Base-by-base conservation (phyloP, 2,329 filamentous ascomycete genomes). In the Penicillium sp. region DNA sequence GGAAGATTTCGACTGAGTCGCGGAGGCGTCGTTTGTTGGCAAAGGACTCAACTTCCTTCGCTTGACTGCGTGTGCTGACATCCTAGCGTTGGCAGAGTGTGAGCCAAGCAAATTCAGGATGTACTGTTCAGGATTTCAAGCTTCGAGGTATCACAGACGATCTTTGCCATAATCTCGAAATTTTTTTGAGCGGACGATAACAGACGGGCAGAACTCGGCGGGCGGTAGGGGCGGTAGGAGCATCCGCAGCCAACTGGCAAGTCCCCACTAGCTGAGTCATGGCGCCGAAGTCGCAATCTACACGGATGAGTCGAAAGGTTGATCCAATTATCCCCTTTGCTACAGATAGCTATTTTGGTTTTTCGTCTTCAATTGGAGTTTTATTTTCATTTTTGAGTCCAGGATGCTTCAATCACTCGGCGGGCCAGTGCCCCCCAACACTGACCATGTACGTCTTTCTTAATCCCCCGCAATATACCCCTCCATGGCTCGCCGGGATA, bases 351-450 rank as follows among this genome's bases (percentile, higher is more conserved):
- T 25, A 35, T 40, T 40, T 45, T 33, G 30, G 25, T 48, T 28
- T 37, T 19, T 46, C n/a, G 51, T 65, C 40, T 28, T 43, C 33
- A 42, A 48, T 58, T 59, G 67, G 45, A 56, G 59, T 58, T 4
- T 56, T 40, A 16, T 3, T 46, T 37, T 14, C 48, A 51, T 46
- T 59, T 68, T 43, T 42, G 59, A 14, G 43, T 52, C 49, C 59
- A 68, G 43, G 40, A 79, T 79, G 77, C 68, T 74, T 38, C 75
- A 76, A 63, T 70, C 69, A 38, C 59, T 91, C 40, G 90, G 90
- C 70, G 87, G 90, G 71, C 85, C 90, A 5, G 91, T 94, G 62
- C 91, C 91, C 58, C 85, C 88, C 42, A 87, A 93, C 73, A 93
- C 90, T 59, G 86, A 89, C 60, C 91, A 94, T 82, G 90, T 92